phyloP scores from a whole-genome alignment of 768 basidiomycete species.

The Mycena metata region DNA sequence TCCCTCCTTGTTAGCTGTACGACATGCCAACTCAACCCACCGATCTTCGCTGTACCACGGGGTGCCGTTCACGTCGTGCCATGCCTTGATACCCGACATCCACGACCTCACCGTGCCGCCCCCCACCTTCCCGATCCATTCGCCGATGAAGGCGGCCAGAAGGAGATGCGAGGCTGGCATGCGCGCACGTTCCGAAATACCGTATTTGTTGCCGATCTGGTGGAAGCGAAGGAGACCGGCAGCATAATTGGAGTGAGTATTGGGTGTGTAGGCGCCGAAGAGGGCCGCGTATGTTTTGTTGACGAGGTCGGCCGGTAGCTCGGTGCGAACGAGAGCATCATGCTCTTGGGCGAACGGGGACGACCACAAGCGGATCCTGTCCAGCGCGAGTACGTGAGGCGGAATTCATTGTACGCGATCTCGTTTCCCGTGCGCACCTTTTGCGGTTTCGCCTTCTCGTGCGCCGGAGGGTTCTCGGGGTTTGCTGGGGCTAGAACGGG shows the following conservation, averaged over 20 bases:
- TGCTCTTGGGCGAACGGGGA: conserved; percentile 15
- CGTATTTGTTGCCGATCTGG: conserved; percentile 51
- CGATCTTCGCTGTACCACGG: conserved; percentile 51
- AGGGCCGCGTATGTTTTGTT: conserved; percentile 24
- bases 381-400: conserved; percentile 41
- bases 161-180: conserved; percentile 52
- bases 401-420: conserved; percentile 19
- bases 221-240: conserved; percentile 43
- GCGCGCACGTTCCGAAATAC: conserved; percentile 44
- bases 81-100: conserved; percentile 51
- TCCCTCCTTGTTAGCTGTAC: conserved; percentile 1
- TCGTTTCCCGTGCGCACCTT: neutral
- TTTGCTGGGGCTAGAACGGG: neutral
- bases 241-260: neutral
- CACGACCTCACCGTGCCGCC: conserved; percentile 49
- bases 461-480: neutral
- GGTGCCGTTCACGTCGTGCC: conserved; percentile 53
- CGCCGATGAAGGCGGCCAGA: conserved; percentile 46
- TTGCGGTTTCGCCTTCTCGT: neutral
- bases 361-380: conserved; percentile 40
- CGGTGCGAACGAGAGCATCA: neutral
- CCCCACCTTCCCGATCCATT: conserved; percentile 11
- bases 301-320: conserved; percentile 26
- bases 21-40: conserved; percentile 37
- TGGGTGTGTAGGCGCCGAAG: neutral